Conservation (phyloP, 371 early-diverging fungal species). For the Mucor irregularis region DNA sequence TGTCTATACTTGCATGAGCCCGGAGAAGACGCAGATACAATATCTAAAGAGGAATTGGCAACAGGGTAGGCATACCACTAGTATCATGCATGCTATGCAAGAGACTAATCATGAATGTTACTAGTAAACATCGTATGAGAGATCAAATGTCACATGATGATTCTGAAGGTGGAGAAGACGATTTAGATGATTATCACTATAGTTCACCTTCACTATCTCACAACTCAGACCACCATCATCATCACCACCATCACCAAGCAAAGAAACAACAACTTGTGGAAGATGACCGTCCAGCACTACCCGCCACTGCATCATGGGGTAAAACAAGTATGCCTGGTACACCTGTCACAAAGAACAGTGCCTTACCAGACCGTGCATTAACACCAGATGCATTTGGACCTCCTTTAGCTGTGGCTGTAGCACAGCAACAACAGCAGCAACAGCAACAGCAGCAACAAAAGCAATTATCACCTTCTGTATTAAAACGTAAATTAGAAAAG, state of each 20-base stretch:
- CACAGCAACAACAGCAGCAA: constrained; percentile 55
- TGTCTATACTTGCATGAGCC: constrained; percentile 96
- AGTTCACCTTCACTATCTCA: constrained; percentile 27
- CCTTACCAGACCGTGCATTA: constrained; percentile 36
- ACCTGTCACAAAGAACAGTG: constrained; percentile 39
- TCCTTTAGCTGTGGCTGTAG: constrained; percentile 52
- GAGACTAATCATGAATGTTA: no score
- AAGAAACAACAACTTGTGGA: constrained; percentile 1
- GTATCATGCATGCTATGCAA: no score
- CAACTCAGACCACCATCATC: constrained; percentile 6
- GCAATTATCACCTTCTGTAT: constrained; percentile 25
- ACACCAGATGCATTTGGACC: constrained; percentile 53
- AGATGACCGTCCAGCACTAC: constrained; percentile 57
- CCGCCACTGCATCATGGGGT: constrained; percentile 69
- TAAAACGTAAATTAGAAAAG: constrained; percentile 42
- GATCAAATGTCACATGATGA: constrained; percentile 50
- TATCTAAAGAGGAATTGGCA: constrained; percentile 64
- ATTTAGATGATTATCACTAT: no score
- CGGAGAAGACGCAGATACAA: constrained; percentile 86
- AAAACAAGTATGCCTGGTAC: constrained; percentile 54
- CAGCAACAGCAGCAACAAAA: constrained; percentile 34
- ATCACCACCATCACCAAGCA: not conserved
- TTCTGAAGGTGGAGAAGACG: constrained; percentile 12
- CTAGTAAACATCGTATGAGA: constrained; percentile 61
- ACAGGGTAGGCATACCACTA: constrained; percentile 45